phyloP scores from a whole-genome alignment of 139 green algal genomes.

The Parachlorella kessleri region DNA sequence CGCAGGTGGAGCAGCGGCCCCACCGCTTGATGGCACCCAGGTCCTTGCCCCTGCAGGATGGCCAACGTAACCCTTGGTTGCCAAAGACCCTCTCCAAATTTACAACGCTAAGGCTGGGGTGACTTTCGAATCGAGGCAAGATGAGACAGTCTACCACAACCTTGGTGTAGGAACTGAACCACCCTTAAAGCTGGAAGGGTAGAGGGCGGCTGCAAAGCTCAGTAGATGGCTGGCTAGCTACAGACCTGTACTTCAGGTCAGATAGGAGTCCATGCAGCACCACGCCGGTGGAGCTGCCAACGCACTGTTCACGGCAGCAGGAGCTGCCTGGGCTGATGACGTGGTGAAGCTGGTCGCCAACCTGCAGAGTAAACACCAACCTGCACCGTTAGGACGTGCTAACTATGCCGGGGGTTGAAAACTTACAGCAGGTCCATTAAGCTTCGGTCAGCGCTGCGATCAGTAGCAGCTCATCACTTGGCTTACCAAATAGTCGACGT shows the following conservation, averaged over 20 bases:
- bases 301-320: background rate
- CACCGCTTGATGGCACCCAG: background rate
- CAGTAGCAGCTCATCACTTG: too few relatives aligned
- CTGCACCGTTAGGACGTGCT: background rate
- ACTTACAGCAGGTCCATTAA: too few relatives aligned
- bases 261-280: constrained; percentile 7
- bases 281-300: background rate
- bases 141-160: background rate
- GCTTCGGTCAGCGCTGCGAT: background rate
- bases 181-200: background rate
- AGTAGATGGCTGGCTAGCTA: background rate
- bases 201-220: background rate
- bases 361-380: background rate
- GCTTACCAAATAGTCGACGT: constrained; percentile 42
- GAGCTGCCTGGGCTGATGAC: background rate
- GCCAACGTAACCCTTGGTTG: background rate
- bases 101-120: too few relatives aligned
- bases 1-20: background rate
- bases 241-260: constrained; percentile 4
- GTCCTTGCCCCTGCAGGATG: background rate
- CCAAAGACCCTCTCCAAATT: background rate
- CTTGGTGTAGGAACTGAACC: background rate
- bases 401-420: too few relatives aligned
- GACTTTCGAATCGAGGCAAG: too few relatives aligned
- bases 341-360: constrained; percentile 30